Evolutionary conservation across 2,329 filamentous ascomycete species (phyloP).

Genomic region (Pseudogymnoascus sp.): DNA sequence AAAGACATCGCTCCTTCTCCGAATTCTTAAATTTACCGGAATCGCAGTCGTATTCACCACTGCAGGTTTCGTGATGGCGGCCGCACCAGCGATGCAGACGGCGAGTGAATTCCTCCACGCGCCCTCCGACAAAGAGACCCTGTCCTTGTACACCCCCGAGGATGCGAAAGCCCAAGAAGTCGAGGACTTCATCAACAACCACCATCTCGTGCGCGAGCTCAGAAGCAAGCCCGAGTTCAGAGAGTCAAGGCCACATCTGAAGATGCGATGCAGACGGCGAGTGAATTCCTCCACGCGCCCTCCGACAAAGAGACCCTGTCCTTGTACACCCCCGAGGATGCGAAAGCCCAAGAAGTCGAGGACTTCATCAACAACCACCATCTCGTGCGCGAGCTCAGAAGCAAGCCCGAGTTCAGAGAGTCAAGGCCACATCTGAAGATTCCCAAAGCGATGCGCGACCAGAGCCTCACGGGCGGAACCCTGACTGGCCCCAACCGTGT

Average conservation of each 20-base stretch:
- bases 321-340: slow-evolving; percentile 54
- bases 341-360: slow-evolving; percentile 53
- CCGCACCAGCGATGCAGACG: slow-evolving; percentile 43
- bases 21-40: slow-evolving; percentile 39
- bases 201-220: slow-evolving; percentile 65
- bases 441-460: slow-evolving; percentile 57
- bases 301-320: slow-evolving; percentile 67
- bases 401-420: slow-evolving; percentile 60
- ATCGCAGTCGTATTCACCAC: slow-evolving; percentile 42
- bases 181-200: slow-evolving; percentile 66
- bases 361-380: slow-evolving; percentile 68
- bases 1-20: slow-evolving; percentile 36
- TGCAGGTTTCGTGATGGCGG: slow-evolving; percentile 50
- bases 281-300: slow-evolving; percentile 45
- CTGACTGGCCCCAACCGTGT: slow-evolving; percentile 69
- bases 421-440: slow-evolving; percentile 84
- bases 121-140: slow-evolving; percentile 65
- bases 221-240: slow-evolving; percentile 58
- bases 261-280: slow-evolving; percentile 63
- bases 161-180: slow-evolving; percentile 50
- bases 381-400: slow-evolving; percentile 61
- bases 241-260: slow-evolving; percentile 80
- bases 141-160: slow-evolving; percentile 54
- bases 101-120: slow-evolving; percentile 44
- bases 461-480: slow-evolving; percentile 77